Conservation (phyloP, 257 asterid genomes). For the Solanum rostratum region DNA sequence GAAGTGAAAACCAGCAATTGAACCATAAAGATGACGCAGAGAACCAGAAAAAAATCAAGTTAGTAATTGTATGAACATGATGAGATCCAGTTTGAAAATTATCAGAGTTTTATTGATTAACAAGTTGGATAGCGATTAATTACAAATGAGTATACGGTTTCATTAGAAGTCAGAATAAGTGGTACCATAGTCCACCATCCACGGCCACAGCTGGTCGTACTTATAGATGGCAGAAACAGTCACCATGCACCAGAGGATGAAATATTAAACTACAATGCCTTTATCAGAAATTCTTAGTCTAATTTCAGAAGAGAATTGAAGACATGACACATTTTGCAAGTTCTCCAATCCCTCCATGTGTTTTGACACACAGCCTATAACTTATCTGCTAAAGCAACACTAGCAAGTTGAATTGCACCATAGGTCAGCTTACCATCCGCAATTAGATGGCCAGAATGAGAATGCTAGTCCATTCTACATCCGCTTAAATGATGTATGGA, state of each 20-base stretch:
- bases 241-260: background rate
- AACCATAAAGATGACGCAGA: slow-evolving; percentile 1
- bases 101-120: background rate
- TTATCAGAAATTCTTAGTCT: too few species aligned
- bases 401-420: background rate
- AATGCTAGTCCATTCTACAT: background rate
- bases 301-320: too few species aligned
- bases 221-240: background rate
- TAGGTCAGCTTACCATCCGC: background rate
- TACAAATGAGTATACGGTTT: background rate
- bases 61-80: slow-evolving; percentile 6
- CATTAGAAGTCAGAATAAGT: background rate
- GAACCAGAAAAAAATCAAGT: slow-evolving; percentile 12
- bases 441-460: background rate
- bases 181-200: background rate
- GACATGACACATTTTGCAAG: background rate
- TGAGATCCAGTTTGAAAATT: background rate
- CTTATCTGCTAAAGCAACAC: background rate
- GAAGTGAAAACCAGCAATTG: slow-evolving; percentile 12
- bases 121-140: background rate
- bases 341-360: background rate
- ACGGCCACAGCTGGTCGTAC: background rate
- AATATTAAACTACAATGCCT: background rate
- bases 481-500: background rate
- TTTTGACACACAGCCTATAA: background rate